phyloP scores from a whole-genome alignment of 345 rosid species.

The Eucalyptus marginata region DNA sequence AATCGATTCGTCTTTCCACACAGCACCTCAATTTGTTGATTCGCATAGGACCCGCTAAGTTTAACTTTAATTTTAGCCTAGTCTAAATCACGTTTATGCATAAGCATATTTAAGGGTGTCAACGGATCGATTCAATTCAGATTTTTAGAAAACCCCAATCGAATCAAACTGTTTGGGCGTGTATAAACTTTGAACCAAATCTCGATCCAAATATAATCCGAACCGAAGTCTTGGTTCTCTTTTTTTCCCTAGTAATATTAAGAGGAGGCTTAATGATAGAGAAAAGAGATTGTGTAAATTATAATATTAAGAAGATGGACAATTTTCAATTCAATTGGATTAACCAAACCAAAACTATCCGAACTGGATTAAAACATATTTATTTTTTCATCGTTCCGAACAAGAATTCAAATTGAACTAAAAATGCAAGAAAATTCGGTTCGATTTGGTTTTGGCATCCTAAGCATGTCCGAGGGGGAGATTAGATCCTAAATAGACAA shows the following conservation, averaged over 20 bases:
- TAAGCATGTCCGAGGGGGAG: neutral
- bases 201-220: too few species aligned
- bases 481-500: neutral
- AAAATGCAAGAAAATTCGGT: neutral
- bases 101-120: neutral
- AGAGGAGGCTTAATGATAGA: neutral
- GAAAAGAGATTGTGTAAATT: neutral
- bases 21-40: neutral
- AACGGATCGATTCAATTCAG: rapidly evolving
- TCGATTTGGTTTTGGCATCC: neutral
- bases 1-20: neutral
- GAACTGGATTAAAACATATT: too few species aligned
- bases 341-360: neutral
- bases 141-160: too few species aligned
- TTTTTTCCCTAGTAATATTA: too few species aligned
- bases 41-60: neutral
- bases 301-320: neutral
- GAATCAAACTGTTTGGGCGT: neutral
- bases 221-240: neutral
- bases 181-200: neutral
- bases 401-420: too few species aligned
- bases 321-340: neutral
- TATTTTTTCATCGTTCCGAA: neutral
- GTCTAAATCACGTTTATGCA: neutral
- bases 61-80: neutral